phyloP scores from a whole-genome alignment of 352 stramenopile species.

The Pythium volutum region DNA sequence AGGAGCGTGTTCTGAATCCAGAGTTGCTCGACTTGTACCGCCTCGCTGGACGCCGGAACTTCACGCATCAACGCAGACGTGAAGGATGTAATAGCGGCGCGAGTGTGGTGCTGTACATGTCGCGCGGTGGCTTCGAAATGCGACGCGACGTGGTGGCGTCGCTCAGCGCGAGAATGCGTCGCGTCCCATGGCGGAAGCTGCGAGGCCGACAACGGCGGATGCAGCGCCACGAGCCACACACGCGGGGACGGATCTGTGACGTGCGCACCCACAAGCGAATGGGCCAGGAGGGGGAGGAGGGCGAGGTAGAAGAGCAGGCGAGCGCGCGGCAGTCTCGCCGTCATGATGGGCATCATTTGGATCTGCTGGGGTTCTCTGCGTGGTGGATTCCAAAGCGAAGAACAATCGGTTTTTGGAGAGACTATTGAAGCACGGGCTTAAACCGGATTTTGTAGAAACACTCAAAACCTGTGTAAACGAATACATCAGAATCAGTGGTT shows the following conservation, averaged over 20 bases:
- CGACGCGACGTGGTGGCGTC: slow-evolving; percentile 22
- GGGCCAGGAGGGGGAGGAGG: neutral
- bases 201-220: slow-evolving; percentile 25
- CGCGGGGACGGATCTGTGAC: neutral
- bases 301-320: neutral
- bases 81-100: slow-evolving; percentile 13
- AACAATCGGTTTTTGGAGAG: slow-evolving; percentile 3
- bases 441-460: neutral
- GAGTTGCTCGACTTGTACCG: slow-evolving; percentile 25
- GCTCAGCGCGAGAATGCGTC: neutral
- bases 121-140: neutral
- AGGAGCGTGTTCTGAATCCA: slow-evolving; percentile 68
- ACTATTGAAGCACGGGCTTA: neutral
- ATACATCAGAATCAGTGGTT: neutral
- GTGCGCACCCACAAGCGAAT: neutral
- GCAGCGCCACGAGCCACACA: slow-evolving; percentile 43
- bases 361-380: neutral
- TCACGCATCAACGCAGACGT: neutral
- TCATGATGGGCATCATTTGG: neutral
- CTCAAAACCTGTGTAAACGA: neutral
- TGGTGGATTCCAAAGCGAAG: no score
- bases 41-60: neutral
- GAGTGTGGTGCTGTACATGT: neutral
- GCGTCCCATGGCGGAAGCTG: slow-evolving; percentile 8
- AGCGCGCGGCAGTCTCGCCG: neutral